These are phyloP conservation scores for Kregervanrija delftensis DNA, from an alignment of 805 yeast species.

Conservation along the genomic window DNA sequence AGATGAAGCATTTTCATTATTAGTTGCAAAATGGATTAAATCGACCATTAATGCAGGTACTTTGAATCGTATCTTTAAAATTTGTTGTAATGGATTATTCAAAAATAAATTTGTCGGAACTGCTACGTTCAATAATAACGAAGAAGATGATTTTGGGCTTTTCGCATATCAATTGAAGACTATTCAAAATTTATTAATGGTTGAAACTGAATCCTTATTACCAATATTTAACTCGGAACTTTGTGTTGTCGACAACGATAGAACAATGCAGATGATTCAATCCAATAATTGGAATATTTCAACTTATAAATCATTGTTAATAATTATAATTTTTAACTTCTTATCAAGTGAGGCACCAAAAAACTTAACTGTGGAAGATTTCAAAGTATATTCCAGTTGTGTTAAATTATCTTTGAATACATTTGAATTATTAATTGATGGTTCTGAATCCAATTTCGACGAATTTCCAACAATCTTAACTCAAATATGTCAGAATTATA, in stretches of 20 bases:
- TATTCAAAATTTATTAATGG: slow-evolving; percentile 43
- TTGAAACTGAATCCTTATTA: slow-evolving; percentile 36
- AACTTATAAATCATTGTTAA: slow-evolving; percentile 52
- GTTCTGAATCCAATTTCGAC: slow-evolving; percentile 48
- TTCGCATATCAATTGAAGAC: slow-evolving; percentile 57
- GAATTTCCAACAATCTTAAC: slow-evolving; percentile 17
- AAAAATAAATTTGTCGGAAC: slow-evolving; percentile 24
- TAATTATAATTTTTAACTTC: slow-evolving; percentile 41
- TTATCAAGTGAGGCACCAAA: slow-evolving; percentile 24
- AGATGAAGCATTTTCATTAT: slow-evolving; percentile 35
- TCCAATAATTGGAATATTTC: slow-evolving; percentile 44
- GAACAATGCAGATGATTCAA: slow-evolving; percentile 34
- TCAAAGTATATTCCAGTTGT: slow-evolving; percentile 30
- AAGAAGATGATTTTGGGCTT: slow-evolving; percentile 53
- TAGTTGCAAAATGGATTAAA: slow-evolving; percentile 44
- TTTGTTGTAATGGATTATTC: slow-evolving; percentile 50
- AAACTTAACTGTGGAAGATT: slow-evolving; percentile 11
- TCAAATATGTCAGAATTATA: slow-evolving; percentile 8
- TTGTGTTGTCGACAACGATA: slow-evolving; percentile 45
- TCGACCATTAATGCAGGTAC: slow-evolving; percentile 44
- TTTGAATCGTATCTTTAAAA: slow-evolving; percentile 52
- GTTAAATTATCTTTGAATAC: slow-evolving; percentile 39
- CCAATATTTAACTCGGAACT: slow-evolving; percentile 51
- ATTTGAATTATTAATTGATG: slow-evolving; percentile 42
- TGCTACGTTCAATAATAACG: slow-evolving; percentile 19